Evolutionary conservation across 73 alveolate genomes (phyloP), one percentile per base, ranked within the genome.

Genomic region (Durusdinium trenchii): DNA sequence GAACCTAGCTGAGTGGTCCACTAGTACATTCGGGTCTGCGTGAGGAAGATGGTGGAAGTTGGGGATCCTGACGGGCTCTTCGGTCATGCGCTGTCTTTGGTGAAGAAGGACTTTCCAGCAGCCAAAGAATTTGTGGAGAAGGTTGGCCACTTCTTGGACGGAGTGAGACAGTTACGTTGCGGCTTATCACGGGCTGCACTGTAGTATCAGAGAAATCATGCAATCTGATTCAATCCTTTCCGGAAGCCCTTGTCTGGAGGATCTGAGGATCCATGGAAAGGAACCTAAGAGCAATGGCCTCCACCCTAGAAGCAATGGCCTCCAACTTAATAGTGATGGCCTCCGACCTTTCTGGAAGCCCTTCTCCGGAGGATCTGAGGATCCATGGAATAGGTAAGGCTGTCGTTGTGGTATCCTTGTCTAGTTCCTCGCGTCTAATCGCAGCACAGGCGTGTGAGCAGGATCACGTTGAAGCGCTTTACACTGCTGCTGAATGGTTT

Each of bases 51-150:
- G 20, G 96, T 62, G 48, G 76, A 89, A 35, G 54, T 5, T 12
- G 36, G 47, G 46, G 69, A 89, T 14, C 43, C 71, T 64, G 30
- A 69, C 28, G 96, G 86, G 69, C 67, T 89, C 16, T 89, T 64
- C 64, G 96, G 96, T 14, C 83, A 35, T 48, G 96, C 96, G 40
- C 46, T 89, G 96, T 61, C 96, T 10, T 47, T 64, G 86, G 96
- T 69, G 5, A 35, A 47, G 35, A 45, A 30, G 12, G 73, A 67
- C 38, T 89, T 89, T n/a, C 48, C 45, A 6, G 51, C 47, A 1
- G 96, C 96, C 23, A 89, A 89, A 38, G 96, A 67, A 2, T 62
- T 89, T 42, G 30, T 89, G 86, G 96, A 89, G 86, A 89, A 89
- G 96, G 96, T 50, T 42, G 64, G 52, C 26, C 26, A 30, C 75